These are phyloP conservation scores for Leccinum obscurum DNA, from an alignment of 768 basidiomycete species.

Conservation along the genomic window DNA sequence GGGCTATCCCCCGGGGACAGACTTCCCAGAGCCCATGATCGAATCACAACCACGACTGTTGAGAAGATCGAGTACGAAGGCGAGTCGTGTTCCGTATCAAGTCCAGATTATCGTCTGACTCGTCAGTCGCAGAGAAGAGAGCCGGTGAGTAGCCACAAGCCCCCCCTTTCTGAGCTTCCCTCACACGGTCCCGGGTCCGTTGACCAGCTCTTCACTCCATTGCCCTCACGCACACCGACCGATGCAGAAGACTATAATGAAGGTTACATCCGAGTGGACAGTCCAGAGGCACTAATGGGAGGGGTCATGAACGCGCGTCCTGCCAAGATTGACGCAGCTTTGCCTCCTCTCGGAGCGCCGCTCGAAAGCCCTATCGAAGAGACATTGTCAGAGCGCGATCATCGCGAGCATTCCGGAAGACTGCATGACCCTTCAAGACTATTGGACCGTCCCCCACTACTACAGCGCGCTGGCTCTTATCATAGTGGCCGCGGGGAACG, in stretches of 20 bases:
- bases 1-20: conserved; percentile 29
- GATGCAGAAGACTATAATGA: conserved; percentile 34
- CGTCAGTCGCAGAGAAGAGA: conserved; percentile 29
- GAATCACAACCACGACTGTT: conserved; percentile 27
- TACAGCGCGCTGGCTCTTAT: conserved; percentile 21
- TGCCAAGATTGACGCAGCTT: conserved; percentile 19
- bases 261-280: conserved; percentile 33
- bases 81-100: conserved; percentile 10
- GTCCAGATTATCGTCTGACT: conserved; percentile 13
- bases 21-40: conserved; percentile 23
- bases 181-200: conserved; percentile 2
- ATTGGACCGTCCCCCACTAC: conserved; percentile 24
- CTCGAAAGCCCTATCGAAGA: conserved; percentile 23
- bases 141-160: conserved; percentile 24
- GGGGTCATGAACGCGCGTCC: conserved; percentile 35
- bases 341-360: conserved; percentile 25
- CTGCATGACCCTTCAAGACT: conserved; percentile 24
- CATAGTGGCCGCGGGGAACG: conserved; percentile 22
- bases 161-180: conserved; percentile 7
- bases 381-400: conserved; percentile 25
- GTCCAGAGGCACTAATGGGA: conserved; percentile 33
- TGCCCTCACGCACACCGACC: conserved; percentile 35
- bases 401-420: conserved; percentile 18
- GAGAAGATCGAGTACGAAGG: conserved; percentile 31
- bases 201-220: conserved; percentile 32